phyloP scores from a whole-genome alignment of 768 basidiomycete species.

The Trametes punicea region DNA sequence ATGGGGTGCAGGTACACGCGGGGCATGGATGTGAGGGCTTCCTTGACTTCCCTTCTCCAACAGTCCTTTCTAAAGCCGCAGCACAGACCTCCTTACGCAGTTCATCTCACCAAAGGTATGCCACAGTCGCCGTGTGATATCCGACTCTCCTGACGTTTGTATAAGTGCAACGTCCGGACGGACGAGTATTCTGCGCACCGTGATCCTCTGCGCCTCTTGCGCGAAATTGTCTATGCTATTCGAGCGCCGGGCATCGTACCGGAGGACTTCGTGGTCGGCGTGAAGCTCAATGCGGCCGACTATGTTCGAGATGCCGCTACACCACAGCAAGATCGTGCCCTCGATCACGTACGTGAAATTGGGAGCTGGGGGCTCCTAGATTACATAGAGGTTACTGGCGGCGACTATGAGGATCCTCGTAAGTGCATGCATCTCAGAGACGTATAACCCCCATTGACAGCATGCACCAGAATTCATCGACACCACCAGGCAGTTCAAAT shows the following conservation, averaged over 20 bases:
- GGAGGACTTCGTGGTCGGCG: constrained; percentile 60
- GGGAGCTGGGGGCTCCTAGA: constrained; percentile 67
- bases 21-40: constrained; percentile 78
- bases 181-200: constrained; percentile 55
- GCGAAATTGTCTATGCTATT: constrained; percentile 52
- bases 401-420: constrained; percentile 82
- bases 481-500: constrained; percentile 25
- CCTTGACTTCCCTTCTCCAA: too few relatives aligned
- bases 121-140: background rate
- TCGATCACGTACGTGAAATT: constrained; percentile 59
- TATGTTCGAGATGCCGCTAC: constrained; percentile 41
- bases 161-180: constrained; percentile 48
- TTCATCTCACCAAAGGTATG: constrained; percentile 72
- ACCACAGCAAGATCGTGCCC: constrained; percentile 40
- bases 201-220: constrained; percentile 56
- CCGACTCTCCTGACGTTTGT: background rate
- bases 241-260: constrained; percentile 45
- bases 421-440: constrained; percentile 13
- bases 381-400: constrained; percentile 86
- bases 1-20: constrained; percentile 82
- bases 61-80: background rate
- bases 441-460: background rate
- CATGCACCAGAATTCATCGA: constrained; percentile 28
- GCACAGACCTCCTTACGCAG: constrained; percentile 69
- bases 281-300: constrained; percentile 82